Evolutionary conservation across 148 eudicot genomes (phyloP).

Genomic region (Arbutus unedo): DNA sequence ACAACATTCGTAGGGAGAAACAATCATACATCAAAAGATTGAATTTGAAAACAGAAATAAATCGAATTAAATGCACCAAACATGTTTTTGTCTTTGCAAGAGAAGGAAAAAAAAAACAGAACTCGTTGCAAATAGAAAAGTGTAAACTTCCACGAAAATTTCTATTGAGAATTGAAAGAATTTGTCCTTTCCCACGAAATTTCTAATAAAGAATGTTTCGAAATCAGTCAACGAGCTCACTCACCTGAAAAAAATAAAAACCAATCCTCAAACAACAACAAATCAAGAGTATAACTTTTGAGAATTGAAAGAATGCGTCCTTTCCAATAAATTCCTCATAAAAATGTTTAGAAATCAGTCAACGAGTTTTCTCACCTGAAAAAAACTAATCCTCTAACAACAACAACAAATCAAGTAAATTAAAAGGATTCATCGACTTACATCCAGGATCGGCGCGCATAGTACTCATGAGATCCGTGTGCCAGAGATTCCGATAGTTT

Average conservation of each 20-base stretch:
- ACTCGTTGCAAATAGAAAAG: neutral
- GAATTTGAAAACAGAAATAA: neutral
- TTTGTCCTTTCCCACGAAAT: neutral
- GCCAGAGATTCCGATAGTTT: conserved; percentile 79
- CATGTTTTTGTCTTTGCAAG: neutral
- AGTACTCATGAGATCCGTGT: conserved; percentile 66
- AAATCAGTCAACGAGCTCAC: too few species aligned
- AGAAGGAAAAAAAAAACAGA: neutral
- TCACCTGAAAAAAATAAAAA: too few species aligned
- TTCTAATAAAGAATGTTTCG: neutral
- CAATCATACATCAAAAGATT: neutral
- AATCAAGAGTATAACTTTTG: too few species aligned
- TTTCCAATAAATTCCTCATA: too few species aligned
- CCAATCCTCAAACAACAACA: too few species aligned
- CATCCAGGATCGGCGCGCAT: conserved; percentile 66
- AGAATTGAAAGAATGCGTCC: too few species aligned
- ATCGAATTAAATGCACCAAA: neutral
- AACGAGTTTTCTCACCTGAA: neutral
- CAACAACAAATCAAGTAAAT: neutral
- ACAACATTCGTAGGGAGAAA: neutral
- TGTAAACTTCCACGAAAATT: neutral
- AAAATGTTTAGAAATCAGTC: too few species aligned
- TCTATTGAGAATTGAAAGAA: neutral
- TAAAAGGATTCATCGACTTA: conserved; percentile 16
- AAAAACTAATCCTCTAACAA: neutral